Percentiles rank a stretch among this genome's conserved stretches.
Evolutionary conservation across 2,329 filamentous ascomycete genomes (phyloP).

Genomic region (Fusarium pseudoanthophilum): DNA sequence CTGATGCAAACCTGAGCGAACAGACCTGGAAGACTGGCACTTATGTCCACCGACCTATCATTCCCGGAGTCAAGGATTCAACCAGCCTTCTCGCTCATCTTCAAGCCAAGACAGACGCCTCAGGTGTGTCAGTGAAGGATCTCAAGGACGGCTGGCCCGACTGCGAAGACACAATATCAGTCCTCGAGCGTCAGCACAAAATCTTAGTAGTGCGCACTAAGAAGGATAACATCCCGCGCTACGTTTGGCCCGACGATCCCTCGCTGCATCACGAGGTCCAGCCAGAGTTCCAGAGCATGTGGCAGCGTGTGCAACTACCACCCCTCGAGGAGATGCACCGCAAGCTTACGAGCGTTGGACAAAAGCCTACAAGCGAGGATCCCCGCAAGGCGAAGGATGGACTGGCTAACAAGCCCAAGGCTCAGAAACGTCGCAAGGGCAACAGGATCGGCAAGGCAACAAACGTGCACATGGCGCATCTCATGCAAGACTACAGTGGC

Average conservation of each 20-base stretch:
- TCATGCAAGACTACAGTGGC: conserved; percentile 78
- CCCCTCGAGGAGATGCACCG: conserved; percentile 79
- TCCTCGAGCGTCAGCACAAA: conserved; percentile 80
- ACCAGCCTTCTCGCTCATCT: conserved; percentile 83
- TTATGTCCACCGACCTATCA: conserved; percentile 86
- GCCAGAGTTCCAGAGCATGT: conserved; percentile 83
- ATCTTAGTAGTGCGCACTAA: conserved; percentile 89
- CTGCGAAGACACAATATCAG: conserved; percentile 80
- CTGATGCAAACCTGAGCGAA: conserved; percentile 68
- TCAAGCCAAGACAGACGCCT: conserved; percentile 82
- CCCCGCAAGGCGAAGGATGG: conserved; percentile 61
- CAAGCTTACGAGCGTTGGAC: conserved; percentile 79
- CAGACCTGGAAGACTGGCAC: conserved; percentile 75
- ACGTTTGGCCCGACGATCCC: conserved; percentile 90
- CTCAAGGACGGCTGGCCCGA: conserved; percentile 96
- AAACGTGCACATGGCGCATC: conserved; percentile 85
- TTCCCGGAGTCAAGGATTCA: conserved; percentile 80
- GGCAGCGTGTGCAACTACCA: conserved; percentile 83
- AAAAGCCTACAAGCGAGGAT: conserved; percentile 87
- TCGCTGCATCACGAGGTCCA: conserved; percentile 81
- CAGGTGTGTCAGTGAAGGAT: conserved; percentile 85
- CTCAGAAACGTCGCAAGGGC: conserved; percentile 74
- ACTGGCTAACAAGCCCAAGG: conserved; percentile 69
- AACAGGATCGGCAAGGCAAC: conserved; percentile 83
- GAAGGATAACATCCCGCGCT: conserved; percentile 87